Percentiles rank a stretch among this genome's conserved stretches.
Evolutionary conservation across 108 stramenopile genomes (phyloP).

Genomic region (Chaetoceros tenuissimus): DNA sequence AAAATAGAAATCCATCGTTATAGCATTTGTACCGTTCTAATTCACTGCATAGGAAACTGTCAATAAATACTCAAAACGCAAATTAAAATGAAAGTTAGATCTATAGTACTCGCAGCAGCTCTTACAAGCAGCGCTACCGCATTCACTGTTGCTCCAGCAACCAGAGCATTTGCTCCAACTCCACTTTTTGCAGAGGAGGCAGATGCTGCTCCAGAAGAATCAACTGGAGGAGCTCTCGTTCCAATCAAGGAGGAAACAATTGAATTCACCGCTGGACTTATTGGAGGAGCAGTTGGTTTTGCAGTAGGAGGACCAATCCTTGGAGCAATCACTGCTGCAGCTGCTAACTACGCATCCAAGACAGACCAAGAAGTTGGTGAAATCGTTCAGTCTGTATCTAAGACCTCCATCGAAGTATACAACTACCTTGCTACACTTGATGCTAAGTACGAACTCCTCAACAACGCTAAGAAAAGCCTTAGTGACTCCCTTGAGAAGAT

Average conservation of each 20-base stretch:
- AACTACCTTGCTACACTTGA: slow-evolving; percentile 82
- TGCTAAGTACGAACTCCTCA: slow-evolving; percentile 78
- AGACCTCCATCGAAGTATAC: slow-evolving; percentile 80
- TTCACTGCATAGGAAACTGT: too few species aligned
- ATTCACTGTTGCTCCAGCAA: neutral
- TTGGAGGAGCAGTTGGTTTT: slow-evolving; percentile 71
- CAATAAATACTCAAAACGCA: too few species aligned
- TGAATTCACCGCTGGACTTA: slow-evolving; percentile 82
- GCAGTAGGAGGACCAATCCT: slow-evolving; percentile 60
- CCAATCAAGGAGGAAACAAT: slow-evolving; percentile 86
- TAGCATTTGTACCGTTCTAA: too few species aligned
- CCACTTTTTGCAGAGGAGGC: slow-evolving; percentile 9
- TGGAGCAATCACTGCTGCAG: slow-evolving; percentile 46
- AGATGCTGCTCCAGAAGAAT: slow-evolving; percentile 11
- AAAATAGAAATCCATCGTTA: too few species aligned
- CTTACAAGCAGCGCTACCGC: neutral
- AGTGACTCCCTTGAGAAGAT: slow-evolving; percentile 60
- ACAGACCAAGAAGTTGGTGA: slow-evolving; percentile 59
- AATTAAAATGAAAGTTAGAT: neutral
- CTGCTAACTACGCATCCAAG: slow-evolving; percentile 82
- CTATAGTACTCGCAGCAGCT: neutral
- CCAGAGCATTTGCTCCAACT: neutral
- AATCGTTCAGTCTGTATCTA: slow-evolving; percentile 67
- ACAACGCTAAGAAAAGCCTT: slow-evolving; percentile 53
- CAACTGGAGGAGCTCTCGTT: slow-evolving; percentile 42